phyloP scores from a whole-genome alignment of 768 basidiomycete species.

The Auricularia sp. region DNA sequence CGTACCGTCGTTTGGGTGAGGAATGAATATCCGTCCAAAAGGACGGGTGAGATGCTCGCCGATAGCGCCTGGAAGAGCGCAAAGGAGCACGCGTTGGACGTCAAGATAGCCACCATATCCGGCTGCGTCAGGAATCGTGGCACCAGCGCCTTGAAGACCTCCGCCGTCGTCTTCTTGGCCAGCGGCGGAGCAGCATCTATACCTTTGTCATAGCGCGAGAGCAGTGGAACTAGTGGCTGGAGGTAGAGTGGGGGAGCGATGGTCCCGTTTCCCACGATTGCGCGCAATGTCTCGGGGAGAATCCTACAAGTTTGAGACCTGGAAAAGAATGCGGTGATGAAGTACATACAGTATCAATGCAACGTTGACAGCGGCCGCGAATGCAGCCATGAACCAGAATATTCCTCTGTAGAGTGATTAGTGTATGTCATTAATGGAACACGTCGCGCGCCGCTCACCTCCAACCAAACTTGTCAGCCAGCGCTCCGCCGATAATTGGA shows the following conservation, averaged over 20 bases:
- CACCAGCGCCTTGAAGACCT: not conserved
- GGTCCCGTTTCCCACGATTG: conserved; percentile 36
- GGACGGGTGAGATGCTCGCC: conserved; percentile 51
- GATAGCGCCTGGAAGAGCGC: conserved; percentile 51
- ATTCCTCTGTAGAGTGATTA: conserved; percentile 32
- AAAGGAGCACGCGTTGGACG: conserved; percentile 43
- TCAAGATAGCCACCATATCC: conserved; percentile 45
- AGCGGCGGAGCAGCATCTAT: not conserved
- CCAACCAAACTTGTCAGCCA: conserved; percentile 56
- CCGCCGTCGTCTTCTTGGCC: not conserved
- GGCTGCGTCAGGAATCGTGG: conserved; percentile 37
- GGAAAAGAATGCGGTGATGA: conserved; percentile 4
- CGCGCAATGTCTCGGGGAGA: conserved; percentile 35
- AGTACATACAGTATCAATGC: conserved; percentile 36
- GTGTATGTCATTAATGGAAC: not conserved
- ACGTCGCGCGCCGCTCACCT: conserved; percentile 24
- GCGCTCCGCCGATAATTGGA: conserved; percentile 38
- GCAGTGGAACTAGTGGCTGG: conserved; percentile 22
- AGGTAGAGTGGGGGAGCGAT: conserved; percentile 21
- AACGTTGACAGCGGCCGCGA: conserved; percentile 34
- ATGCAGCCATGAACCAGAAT: conserved; percentile 53
- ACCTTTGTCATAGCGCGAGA: conserved; percentile 7
- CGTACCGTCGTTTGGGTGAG: conserved; percentile 37
- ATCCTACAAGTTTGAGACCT: conserved; percentile 16
- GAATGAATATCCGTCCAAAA: conserved; percentile 45